These are phyloP conservation scores for Pythium brassicae DNA, from an alignment of 352 stramenopile species.

Conservation along the genomic window DNA sequence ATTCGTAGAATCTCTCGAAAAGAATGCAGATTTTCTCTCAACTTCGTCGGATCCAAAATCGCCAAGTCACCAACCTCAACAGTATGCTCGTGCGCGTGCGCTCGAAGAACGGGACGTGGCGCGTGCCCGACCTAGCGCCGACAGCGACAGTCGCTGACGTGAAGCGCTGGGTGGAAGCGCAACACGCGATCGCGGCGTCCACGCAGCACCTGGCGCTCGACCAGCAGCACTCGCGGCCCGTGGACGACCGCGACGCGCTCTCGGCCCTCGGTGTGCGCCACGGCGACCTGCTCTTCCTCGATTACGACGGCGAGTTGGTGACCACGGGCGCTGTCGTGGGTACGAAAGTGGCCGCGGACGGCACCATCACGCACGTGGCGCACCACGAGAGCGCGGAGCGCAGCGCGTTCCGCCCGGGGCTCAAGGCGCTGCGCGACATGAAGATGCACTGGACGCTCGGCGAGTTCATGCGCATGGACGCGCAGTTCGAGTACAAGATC, in stretches of 20 bases:
- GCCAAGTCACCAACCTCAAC: background rate
- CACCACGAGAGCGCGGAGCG: constrained; percentile 73
- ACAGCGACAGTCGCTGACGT: constrained; percentile 66
- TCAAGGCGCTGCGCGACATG: constrained; percentile 95
- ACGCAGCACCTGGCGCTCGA: constrained; percentile 60
- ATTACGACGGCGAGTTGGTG: constrained; percentile 70
- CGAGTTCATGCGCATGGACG: constrained; percentile 97
- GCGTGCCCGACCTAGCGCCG: constrained; percentile 56
- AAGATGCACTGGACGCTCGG: constrained; percentile 98
- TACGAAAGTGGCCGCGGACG: constrained; percentile 78
- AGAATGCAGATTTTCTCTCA: too few relatives aligned
- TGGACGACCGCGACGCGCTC: constrained; percentile 52
- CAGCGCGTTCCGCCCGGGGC: constrained; percentile 92
- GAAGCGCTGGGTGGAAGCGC: constrained; percentile 67
- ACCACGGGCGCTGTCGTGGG: constrained; percentile 40
- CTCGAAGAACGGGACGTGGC: constrained; percentile 88
- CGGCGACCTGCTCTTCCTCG: constrained; percentile 78
- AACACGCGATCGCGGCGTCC: constrained; percentile 57
- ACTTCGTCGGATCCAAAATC: background rate
- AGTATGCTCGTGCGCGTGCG: constrained; percentile 80
- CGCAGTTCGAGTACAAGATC: constrained; percentile 97
- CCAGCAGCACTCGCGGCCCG: constrained; percentile 28
- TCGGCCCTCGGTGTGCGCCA: constrained; percentile 54
- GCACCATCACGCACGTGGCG: constrained; percentile 69
- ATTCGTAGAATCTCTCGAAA: too few relatives aligned